Base-by-base conservation (phyloP, 2,329 filamentous ascomycete species). In the Trichoderma arundinaceum region DNA sequence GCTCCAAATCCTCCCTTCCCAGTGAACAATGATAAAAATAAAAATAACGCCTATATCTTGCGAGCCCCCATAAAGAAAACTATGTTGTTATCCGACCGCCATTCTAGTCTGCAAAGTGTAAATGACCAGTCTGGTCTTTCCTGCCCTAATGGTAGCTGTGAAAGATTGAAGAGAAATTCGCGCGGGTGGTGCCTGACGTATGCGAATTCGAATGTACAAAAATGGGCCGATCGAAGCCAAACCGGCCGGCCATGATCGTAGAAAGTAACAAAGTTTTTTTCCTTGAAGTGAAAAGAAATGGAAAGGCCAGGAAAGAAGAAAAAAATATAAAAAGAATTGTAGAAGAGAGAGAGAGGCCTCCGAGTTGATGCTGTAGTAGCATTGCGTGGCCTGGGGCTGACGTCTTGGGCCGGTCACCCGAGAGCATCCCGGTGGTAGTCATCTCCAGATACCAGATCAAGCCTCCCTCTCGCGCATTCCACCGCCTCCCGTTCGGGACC, bases 381-480 rank as follows among this genome's bases (percentile, higher is more conserved):
- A 33, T 19, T 44, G 35, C 17, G 41, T 35, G 17, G 49, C 51
- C n/a, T n/a, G n/a, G n/a, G n/a, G n/a, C n/a, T n/a, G n/a, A n/a
- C n/a, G n/a, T 56, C 62, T 61, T 49, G 28, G 13, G 56, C 56
- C 56, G 13, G 63, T 35, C 38, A 56, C 28, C 63, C 41, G 56
- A 54, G 53, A 46, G 39, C n/a, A 51, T 65, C 19, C 53, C 51
- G 43, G 48, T 43, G 19, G 41, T 44, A 46, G 44, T 35, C 28
- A 39, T 43, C 15, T 51, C 51, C 15, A 48, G 22, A 56, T 10
- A 58, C 33, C 35, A 32, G 59, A 39, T 64, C 60, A 52, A 57
- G 60, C 54, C 46, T 64, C 61, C 44, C 60, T 54, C 28, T 66
- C 60, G 22, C 54, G 49, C 52, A 51, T 35, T 12, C 64, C 43